Percentiles rank a stretch among this genome's conserved stretches.
These are phyloP conservation scores for Xylaria grammica DNA, from an alignment of 495 filamentous ascomycete genomes.

Conservation along the genomic window DNA sequence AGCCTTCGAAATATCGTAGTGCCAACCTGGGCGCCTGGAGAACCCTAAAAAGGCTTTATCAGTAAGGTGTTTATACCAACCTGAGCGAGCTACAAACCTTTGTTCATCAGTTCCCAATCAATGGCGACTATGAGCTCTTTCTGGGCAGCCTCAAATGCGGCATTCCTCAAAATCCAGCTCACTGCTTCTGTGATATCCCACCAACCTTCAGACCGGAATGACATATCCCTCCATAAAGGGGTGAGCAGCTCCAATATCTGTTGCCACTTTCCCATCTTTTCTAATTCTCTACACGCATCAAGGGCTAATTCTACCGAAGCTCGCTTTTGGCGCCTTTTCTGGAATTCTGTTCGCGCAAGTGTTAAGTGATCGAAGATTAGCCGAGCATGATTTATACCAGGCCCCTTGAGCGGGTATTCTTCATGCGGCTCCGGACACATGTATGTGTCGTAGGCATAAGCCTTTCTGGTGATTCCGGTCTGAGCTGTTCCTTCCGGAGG, in stretches of 20 bases:
- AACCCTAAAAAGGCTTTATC: slow-evolving; percentile 54
- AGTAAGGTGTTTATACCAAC: slow-evolving; percentile 21
- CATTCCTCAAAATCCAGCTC: slow-evolving; percentile 74
- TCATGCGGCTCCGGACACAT: slow-evolving; percentile 77
- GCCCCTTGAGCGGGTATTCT: slow-evolving; percentile 65
- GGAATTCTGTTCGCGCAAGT: slow-evolving; percentile 68
- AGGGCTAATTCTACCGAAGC: slow-evolving; percentile 71
- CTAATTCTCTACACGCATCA: slow-evolving; percentile 71
- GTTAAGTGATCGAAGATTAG: slow-evolving; percentile 66
- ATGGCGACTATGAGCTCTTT: slow-evolving; percentile 71
- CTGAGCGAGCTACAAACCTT: slow-evolving; percentile 54
- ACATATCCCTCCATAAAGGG: slow-evolving; percentile 73
- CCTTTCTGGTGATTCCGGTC: slow-evolving; percentile 68
- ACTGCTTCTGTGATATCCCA: slow-evolving; percentile 74
- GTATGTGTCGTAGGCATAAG: slow-evolving; percentile 82
- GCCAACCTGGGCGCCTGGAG: slow-evolving; percentile 62
- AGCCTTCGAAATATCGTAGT: slow-evolving; percentile 76
- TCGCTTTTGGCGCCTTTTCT: slow-evolving; percentile 64
- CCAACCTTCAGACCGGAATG: slow-evolving; percentile 83
- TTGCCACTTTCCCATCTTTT: slow-evolving; percentile 64
- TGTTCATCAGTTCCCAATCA: slow-evolving; percentile 83
- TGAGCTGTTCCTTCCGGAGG: slow-evolving; percentile 70
- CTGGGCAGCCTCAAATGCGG: slow-evolving; percentile 67
- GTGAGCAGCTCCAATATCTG: slow-evolving; percentile 70
- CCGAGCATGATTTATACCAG: slow-evolving; percentile 66